Conservation (phyloP, 176 grass and related monocot species). For the Phragmites australis region DNA sequence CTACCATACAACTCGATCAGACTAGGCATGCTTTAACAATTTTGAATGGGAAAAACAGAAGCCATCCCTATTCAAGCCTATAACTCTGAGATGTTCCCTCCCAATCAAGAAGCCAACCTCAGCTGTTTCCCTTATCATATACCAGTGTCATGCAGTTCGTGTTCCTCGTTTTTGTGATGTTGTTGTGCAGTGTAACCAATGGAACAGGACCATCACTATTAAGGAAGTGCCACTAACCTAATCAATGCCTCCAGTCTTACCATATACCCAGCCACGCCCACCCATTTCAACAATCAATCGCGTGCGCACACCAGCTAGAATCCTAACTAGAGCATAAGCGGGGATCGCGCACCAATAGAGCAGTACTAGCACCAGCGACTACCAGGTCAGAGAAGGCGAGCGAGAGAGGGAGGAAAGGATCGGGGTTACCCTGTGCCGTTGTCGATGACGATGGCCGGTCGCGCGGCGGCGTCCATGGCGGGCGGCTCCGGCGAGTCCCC, state of each 20-base stretch:
- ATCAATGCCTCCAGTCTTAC: too few relatives aligned
- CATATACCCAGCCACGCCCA: not conserved
- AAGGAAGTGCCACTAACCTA: too few relatives aligned
- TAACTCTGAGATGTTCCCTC: not conserved
- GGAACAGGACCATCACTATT: too few relatives aligned
- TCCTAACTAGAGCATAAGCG: not conserved
- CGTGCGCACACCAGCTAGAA: not conserved
- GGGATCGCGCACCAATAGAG: not conserved
- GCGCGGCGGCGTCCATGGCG: conserved; percentile 73
- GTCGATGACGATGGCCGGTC: conserved; percentile 93
- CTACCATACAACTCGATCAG: not conserved
- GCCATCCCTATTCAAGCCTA: not conserved
- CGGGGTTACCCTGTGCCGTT: conserved; percentile 78
- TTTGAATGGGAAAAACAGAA: not conserved
- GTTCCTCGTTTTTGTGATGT: too few relatives aligned
- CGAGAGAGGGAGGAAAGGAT: not conserved
- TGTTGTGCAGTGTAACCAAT: too few relatives aligned
- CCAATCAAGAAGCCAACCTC: not conserved
- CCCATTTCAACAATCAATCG: not conserved
- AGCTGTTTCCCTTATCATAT: not conserved
- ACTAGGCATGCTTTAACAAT: not conserved
- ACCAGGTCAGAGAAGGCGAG: not conserved
- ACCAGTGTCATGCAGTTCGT: too few relatives aligned
- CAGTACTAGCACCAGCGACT: not conserved
- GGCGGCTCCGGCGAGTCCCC: conserved; percentile 6